Evolutionary conservation across 2,329 filamentous ascomycete genomes (phyloP).

Genomic region (Scytalidium lignicola): DNA sequence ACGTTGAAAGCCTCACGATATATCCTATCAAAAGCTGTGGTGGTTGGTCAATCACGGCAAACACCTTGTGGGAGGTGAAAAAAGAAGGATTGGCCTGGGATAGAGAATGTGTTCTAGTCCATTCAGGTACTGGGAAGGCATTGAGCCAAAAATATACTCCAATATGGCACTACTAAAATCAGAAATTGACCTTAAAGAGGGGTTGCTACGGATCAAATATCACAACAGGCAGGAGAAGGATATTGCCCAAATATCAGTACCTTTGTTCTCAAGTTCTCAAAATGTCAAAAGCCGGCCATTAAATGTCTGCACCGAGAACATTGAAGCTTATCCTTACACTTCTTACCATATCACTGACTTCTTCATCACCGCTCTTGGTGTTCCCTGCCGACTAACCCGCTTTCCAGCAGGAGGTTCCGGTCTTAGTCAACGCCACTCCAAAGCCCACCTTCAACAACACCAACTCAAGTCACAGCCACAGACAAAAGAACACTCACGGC

Average conservation of each 20-base stretch:
- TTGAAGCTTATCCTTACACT: constrained; percentile 1
- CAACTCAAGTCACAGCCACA: constrained; percentile 37
- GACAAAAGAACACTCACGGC: constrained; percentile 12
- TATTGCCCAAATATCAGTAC: constrained; percentile 43
- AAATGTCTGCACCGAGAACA: neutral
- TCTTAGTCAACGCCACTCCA: constrained; percentile 61
- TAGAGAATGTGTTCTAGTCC: constrained; percentile 87
- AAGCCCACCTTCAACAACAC: constrained; percentile 61
- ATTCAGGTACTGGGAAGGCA: constrained; percentile 73
- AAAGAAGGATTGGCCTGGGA: constrained; percentile 85
- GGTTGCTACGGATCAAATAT: constrained; percentile 56
- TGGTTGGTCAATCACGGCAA: constrained; percentile 62
- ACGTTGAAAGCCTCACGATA: constrained; percentile 58
- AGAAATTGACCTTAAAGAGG: constrained; percentile 60
- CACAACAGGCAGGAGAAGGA: constrained; percentile 26
- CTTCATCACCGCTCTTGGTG: constrained; percentile 69
- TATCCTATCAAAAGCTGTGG: constrained; percentile 92
- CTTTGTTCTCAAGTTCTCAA: constrained; percentile 60
- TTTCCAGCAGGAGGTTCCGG: constrained; percentile 66
- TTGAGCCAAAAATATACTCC: constrained; percentile 82
- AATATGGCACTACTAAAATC: constrained; percentile 79
- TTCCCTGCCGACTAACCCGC: constrained; percentile 78
- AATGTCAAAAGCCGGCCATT: neutral
- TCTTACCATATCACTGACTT: constrained; percentile 57
- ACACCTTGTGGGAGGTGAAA: constrained; percentile 64